Percentiles rank a stretch among this genome's conserved stretches.
These are phyloP conservation scores for Aegle marmelos DNA, from an alignment of 345 rosid genomes.

Conservation along the genomic window DNA sequence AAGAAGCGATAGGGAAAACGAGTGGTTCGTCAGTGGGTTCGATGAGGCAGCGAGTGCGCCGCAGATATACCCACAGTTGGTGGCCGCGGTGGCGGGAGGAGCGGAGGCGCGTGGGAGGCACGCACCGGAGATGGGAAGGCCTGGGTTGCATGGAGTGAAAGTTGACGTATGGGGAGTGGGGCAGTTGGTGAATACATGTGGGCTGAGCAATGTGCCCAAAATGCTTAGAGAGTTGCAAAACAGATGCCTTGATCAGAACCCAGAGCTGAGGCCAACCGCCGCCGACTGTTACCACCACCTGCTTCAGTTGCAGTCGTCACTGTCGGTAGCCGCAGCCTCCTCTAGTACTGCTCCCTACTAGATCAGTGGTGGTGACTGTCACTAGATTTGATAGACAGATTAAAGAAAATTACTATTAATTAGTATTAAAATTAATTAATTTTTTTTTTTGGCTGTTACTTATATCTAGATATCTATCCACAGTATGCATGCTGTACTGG, in stretches of 20 bases:
- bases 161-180: slow-evolving; percentile 99
- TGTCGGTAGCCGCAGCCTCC: slow-evolving; percentile 36
- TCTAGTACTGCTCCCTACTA: slow-evolving; percentile 30
- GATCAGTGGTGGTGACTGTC: slow-evolving; percentile 12
- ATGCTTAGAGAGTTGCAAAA: slow-evolving; percentile 78
- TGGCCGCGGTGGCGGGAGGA: not conserved
- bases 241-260: slow-evolving; percentile 83
- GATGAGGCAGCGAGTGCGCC: slow-evolving; percentile 79
- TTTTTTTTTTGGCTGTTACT: too few relatives aligned
- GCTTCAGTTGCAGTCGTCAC: slow-evolving; percentile 76
- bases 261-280: slow-evolving; percentile 90
- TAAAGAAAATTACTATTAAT: not conserved
- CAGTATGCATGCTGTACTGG: too few relatives aligned
- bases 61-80: slow-evolving; percentile 62
- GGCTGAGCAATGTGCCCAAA: slow-evolving; percentile 56
- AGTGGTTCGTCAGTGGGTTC: slow-evolving; percentile 87
- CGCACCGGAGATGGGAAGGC: slow-evolving; percentile 88
- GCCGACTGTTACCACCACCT: slow-evolving; percentile 97
- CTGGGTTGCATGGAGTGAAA: slow-evolving; percentile 83
- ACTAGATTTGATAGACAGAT: not conserved
- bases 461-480: too few relatives aligned
- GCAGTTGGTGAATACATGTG: slow-evolving; percentile 72
- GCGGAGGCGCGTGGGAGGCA: slow-evolving; percentile 52
- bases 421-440: not conserved
- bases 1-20: slow-evolving; percentile 47